Percentiles rank a stretch among this genome's conserved stretches.
Conservation (phyloP, 2,329 filamentous ascomycete species). For the Lasiodiplodia hormozganensis region DNA sequence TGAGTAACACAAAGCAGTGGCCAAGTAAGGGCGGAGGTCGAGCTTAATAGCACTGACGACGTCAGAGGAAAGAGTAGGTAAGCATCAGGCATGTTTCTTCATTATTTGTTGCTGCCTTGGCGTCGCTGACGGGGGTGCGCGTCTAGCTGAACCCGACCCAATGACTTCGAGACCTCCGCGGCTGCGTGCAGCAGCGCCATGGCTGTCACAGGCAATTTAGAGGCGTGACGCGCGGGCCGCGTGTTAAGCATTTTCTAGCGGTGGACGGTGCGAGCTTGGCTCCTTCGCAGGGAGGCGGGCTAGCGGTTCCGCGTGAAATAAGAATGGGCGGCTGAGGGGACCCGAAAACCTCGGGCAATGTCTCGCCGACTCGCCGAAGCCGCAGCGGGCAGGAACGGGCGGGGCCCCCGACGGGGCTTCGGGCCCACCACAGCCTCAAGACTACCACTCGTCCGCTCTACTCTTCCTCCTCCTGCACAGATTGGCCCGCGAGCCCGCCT, state of each 20-base stretch:
- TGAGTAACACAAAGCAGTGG: neutral
- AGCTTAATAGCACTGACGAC: neutral
- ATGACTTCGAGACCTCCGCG: neutral
- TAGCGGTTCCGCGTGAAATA: neutral
- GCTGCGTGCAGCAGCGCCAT: neutral
- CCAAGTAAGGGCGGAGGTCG: neutral
- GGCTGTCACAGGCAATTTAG: neutral
- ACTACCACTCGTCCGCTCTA: neutral
- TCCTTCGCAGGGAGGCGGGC: neutral
- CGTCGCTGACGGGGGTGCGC: neutral
- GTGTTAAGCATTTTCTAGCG: conserved; percentile 5
- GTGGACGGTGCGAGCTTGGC: neutral
- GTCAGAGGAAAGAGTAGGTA: neutral
- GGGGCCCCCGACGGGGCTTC: conserved; percentile 5
- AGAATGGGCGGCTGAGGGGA: neutral
- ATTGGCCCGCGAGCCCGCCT: neutral
- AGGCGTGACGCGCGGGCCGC: neutral
- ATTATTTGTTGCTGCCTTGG: neutral
- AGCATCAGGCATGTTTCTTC: neutral
- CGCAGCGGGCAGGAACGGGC: neutral
- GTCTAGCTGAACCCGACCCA: neutral
- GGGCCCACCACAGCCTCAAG: conserved; percentile 8
- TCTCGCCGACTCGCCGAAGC: conserved; percentile 2
- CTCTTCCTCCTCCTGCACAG: neutral
- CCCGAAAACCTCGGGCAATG: conserved; percentile 5